phyloP scores from a whole-genome alignment of 805 yeast genomes.

The Groenewaldozyma tartarivorans region DNA sequence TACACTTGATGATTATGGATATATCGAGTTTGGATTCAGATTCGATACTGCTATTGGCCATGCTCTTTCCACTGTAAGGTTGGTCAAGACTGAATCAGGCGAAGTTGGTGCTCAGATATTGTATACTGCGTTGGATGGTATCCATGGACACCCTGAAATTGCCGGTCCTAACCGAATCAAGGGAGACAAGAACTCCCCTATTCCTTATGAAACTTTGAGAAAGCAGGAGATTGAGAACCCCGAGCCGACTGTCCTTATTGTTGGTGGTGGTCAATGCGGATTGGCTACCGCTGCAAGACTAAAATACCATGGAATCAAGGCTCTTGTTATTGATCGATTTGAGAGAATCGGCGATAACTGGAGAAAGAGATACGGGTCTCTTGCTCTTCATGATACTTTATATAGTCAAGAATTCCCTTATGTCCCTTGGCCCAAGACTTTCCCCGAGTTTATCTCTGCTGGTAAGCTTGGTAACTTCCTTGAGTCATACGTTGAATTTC shows the following conservation, averaged over 20 bases:
- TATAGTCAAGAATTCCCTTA: slow-evolving; percentile 36
- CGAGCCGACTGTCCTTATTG: slow-evolving; percentile 35
- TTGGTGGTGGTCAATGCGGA: slow-evolving; percentile 42
- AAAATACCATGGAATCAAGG: slow-evolving; percentile 33
- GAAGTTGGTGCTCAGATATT: slow-evolving; percentile 11
- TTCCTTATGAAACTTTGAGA: slow-evolving; percentile 8
- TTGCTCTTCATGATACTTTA: slow-evolving; percentile 38
- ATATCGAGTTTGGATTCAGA: slow-evolving; percentile 8
- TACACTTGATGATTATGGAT: slow-evolving; percentile 4
- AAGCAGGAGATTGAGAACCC: slow-evolving; percentile 8
- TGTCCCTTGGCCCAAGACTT: slow-evolving; percentile 31
- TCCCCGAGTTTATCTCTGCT: slow-evolving; percentile 37
- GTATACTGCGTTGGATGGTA: slow-evolving; percentile 13
- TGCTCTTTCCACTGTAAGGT: slow-evolving; percentile 7
- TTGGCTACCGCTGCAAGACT: slow-evolving; percentile 35
- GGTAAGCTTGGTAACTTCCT: slow-evolving; percentile 38
- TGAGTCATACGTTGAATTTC: slow-evolving; percentile 31
- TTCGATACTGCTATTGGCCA: slow-evolving; percentile 12
- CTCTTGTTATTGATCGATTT: slow-evolving; percentile 33
- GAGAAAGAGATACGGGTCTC: slow-evolving; percentile 37
- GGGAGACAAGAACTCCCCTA: slow-evolving; percentile 7
- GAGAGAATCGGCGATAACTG: slow-evolving; percentile 37
- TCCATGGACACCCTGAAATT: slow-evolving; percentile 9
- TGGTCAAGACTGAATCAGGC: slow-evolving; percentile 7
- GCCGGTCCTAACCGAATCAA: slow-evolving; percentile 9